Conservation (phyloP, 1,284 basidiomycete species). For the Naganishia albida region DNA sequence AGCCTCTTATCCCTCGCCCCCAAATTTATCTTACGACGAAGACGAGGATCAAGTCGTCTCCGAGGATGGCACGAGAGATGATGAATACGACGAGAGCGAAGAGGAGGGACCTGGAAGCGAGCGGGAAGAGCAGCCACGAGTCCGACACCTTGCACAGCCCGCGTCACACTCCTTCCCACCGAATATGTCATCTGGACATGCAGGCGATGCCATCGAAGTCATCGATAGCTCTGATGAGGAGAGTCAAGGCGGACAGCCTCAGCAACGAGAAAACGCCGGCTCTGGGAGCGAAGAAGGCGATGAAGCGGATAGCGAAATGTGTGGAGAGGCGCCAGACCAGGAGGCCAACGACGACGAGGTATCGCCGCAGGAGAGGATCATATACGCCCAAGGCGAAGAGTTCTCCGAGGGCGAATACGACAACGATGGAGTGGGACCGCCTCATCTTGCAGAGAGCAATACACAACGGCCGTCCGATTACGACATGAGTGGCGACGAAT, state of each 20-base stretch:
- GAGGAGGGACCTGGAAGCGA: not conserved
- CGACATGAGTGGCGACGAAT: not conserved
- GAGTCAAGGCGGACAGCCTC: not conserved
- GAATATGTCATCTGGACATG: not conserved
- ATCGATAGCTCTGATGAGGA: constrained; percentile 9
- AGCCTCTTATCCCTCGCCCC: too few species aligned
- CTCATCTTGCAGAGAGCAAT: not conserved
- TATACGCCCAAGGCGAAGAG: not conserved
- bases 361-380: not conserved
- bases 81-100: too few species aligned
- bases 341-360: too few species aligned
- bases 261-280: not conserved
- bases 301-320: not conserved
- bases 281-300: not conserved
- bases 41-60: too few species aligned
- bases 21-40: too few species aligned
- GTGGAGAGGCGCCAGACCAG: too few species aligned
- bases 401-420: not conserved
- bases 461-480: not conserved
- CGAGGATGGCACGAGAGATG: too few species aligned
- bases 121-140: not conserved
- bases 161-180: not conserved
- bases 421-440: not conserved
- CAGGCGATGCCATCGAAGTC: constrained; percentile 9
- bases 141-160: not conserved